Evolutionary conservation across 1,284 basidiomycete genomes (phyloP).

Genomic region (Trichosporon sp.): DNA sequence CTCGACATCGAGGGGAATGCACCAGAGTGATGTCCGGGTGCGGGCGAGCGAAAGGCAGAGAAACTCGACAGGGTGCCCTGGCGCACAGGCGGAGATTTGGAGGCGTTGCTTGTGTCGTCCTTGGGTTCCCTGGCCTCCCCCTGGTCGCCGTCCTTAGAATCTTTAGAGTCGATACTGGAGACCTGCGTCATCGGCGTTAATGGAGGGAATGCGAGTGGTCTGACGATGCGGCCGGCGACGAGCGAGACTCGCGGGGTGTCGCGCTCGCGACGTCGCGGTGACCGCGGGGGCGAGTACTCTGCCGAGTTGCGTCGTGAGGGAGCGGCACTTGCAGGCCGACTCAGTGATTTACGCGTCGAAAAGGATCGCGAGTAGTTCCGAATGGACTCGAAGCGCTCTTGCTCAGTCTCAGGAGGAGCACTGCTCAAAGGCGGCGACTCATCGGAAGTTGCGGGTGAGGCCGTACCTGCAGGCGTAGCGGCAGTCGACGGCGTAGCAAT

Average conservation of each 20-base stretch:
- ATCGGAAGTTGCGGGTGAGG: conserved; percentile 17
- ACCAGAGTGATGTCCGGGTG: conserved; percentile 10
- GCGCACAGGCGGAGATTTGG: background rate
- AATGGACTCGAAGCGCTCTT: conserved; percentile 33
- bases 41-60: conserved; percentile 42
- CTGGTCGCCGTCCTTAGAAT: background rate
- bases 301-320: conserved; percentile 15
- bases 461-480: background rate
- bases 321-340: conserved; percentile 1
- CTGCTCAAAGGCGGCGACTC: background rate
- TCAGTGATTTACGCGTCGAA: conserved; percentile 11
- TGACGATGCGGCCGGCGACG: conserved; percentile 46
- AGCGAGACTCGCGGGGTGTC: conserved; percentile 45
- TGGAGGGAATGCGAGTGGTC: conserved; percentile 43
- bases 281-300: conserved; percentile 28
- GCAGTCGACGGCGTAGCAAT: background rate
- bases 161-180: background rate
- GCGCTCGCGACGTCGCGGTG: conserved; percentile 33
- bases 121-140: background rate
- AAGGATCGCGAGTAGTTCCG: conserved; percentile 30
- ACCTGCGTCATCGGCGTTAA: conserved; percentile 21
- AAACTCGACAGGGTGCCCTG: conserved; percentile 38
- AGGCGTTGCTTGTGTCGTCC: background rate
- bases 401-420: conserved; percentile 16
- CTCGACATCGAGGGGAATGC: conserved; percentile 21